These are phyloP conservation scores for Areca catechu DNA, from an alignment of 176 grass and related monocot species.

Conservation along the genomic window DNA sequence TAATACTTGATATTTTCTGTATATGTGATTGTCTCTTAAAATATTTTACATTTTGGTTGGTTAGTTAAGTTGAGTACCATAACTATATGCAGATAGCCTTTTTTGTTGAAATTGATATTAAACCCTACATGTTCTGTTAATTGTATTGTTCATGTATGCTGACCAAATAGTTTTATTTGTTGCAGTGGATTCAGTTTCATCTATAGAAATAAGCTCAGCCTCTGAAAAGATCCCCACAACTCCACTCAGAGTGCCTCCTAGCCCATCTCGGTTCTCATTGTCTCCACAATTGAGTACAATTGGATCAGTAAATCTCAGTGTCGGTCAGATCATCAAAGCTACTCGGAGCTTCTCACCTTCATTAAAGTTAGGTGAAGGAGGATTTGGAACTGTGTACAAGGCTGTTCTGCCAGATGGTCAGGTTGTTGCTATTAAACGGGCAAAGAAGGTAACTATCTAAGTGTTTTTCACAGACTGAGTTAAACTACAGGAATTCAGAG, in stretches of 20 bases:
- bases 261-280: conserved; percentile 87
- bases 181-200: conserved; percentile 53
- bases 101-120: too few relatives aligned
- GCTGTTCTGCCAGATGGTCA: conserved; percentile 63
- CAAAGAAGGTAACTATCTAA: conserved; percentile 77
- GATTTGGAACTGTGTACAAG: conserved; percentile 90
- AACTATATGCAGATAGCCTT: too few relatives aligned
- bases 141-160: background rate
- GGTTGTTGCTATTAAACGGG: conserved; percentile 82
- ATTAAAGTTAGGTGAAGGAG: conserved; percentile 84
- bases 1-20: too few relatives aligned
- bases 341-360: conserved; percentile 82
- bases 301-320: conserved; percentile 57
- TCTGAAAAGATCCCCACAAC: conserved; percentile 71
- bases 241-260: conserved; percentile 80
- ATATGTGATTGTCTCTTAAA: too few relatives aligned
- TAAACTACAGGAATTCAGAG: too few relatives aligned
- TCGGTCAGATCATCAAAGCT: conserved; percentile 77
- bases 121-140: background rate
- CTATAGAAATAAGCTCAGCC: conserved; percentile 60
- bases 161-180: conserved; percentile 16
- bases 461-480: conserved; percentile 1
- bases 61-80: too few relatives aligned
- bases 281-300: conserved; percentile 63
- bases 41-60: too few relatives aligned